Evolutionary conservation across 2,329 filamentous ascomycete genomes (phyloP), one percentile per base, ranked within the genome.

Genomic region (Penicillium palitans): DNA sequence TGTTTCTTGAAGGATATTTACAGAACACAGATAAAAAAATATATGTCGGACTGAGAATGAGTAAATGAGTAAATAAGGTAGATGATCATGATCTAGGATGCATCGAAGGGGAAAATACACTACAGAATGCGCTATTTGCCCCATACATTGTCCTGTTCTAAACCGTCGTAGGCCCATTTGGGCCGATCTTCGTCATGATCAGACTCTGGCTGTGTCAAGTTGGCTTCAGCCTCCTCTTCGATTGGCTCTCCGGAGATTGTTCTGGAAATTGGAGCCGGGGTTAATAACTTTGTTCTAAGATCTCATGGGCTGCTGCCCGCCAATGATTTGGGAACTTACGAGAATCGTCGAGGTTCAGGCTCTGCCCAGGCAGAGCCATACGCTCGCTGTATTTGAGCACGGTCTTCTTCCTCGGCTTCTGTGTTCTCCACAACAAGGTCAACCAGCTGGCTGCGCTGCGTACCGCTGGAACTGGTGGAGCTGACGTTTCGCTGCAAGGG

Each of bases 341-440:
- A 66, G 59, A 73, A 74, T 51, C 66, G 69, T 52, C 66, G 66
- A 33, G 61, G 61, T 50, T 73, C 70, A 39, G 70, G 78, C 50
- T 81, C 79, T 61, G 87, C 86, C 82, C 83, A 86, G 19, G 79
- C 82, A 27, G 85, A 80, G 27, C 85, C 83, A 49, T 84, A 83
- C 72, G 87, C 85, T 68, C 86, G 86, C 53, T 84, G 79, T 13
- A 83, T 82, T 52, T 85, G 80, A n/a, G 84, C 82, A 48, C 84
- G 81, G 59, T 88, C 85, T 47, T 83, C 77, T 55, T 85, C 81
- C 68, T 88, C 86, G 6, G 85, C 86, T 47, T 84, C 73, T 45
- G 75, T 80, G 68, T 89, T 85, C 74, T 89, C 86, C 9, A 90
- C 84, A 0, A 89, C 82, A 4, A 90, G 75, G 69, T 90, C 87